These are phyloP conservation scores for Diutina pseudorugosa DNA, from an alignment of 1,139 yeast genomes.

Conservation along the genomic window DNA sequence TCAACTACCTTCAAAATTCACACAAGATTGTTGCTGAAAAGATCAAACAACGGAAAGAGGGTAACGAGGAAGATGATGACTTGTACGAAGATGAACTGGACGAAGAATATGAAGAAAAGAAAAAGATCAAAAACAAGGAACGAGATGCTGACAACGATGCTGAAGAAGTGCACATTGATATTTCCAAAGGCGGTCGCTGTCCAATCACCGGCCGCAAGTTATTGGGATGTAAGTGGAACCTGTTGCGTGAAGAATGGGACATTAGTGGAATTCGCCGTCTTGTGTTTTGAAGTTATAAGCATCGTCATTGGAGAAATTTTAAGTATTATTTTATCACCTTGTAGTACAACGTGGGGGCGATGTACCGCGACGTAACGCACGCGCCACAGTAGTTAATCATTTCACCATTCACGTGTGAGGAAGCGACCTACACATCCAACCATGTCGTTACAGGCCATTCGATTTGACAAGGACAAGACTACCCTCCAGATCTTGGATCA, in stretches of 20 bases:
- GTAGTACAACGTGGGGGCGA: neutral
- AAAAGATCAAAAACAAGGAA: conserved; percentile 6
- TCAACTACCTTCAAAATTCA: conserved; percentile 43
- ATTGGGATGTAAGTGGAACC: conserved; percentile 60
- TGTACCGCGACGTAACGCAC: neutral
- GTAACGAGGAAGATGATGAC: conserved; percentile 4
- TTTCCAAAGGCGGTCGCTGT: conserved; percentile 56
- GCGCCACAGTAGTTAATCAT: neutral
- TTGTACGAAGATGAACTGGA: conserved; percentile 8
- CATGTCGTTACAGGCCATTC: conserved; percentile 29
- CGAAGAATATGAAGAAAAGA: conserved; percentile 10
- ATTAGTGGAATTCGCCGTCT: conserved; percentile 65
- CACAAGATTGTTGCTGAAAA: conserved; percentile 23
- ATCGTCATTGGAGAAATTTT: neutral
- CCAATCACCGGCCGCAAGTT: conserved; percentile 72
- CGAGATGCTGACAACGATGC: conserved; percentile 13
- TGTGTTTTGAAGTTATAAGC: conserved; percentile 17
- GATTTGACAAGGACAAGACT: conserved; percentile 37
- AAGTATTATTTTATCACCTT: too few relatives aligned
- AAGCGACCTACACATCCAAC: neutral
- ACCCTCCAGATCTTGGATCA: conserved; percentile 66
- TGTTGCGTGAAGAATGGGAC: conserved; percentile 51
- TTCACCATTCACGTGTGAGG: neutral
- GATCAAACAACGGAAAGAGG: conserved; percentile 6
- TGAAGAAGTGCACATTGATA: conserved; percentile 11